Conservation (phyloP, 441 rosid genomes). For the Syzygium syzygioides region DNA sequence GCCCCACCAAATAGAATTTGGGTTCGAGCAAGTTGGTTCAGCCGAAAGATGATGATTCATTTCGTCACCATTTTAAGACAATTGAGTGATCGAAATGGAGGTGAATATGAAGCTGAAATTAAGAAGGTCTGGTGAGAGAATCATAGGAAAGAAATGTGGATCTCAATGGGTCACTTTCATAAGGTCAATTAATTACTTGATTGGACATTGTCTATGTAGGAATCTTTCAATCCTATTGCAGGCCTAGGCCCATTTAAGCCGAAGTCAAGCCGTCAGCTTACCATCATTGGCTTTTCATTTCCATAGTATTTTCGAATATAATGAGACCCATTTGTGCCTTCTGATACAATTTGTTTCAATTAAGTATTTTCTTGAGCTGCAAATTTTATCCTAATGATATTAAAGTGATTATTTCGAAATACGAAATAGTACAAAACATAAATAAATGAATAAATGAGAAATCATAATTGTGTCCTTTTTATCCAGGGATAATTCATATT, state of each 20-base stretch:
- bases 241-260: neutral
- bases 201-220: neutral
- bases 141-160: neutral
- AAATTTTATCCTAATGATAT: neutral
- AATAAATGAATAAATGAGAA: neutral
- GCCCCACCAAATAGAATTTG: neutral
- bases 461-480: neutral
- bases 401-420: neutral
- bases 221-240: neutral
- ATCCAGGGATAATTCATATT: neutral
- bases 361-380: neutral
- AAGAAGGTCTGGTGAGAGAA: neutral
- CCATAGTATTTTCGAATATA: neutral
- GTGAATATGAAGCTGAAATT: neutral
- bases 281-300: neutral
- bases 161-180: neutral
- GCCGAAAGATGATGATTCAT: neutral
- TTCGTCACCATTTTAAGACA: neutral
- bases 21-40: neutral
- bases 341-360: neutral
- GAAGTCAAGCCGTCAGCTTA: neutral
- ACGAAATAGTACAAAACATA: neutral
- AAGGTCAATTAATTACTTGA: neutral
- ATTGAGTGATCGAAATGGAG: neutral
- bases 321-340: neutral